Conservation (phyloP, 495 filamentous ascomycete genomes). For the Gamarada debralockiae region DNA sequence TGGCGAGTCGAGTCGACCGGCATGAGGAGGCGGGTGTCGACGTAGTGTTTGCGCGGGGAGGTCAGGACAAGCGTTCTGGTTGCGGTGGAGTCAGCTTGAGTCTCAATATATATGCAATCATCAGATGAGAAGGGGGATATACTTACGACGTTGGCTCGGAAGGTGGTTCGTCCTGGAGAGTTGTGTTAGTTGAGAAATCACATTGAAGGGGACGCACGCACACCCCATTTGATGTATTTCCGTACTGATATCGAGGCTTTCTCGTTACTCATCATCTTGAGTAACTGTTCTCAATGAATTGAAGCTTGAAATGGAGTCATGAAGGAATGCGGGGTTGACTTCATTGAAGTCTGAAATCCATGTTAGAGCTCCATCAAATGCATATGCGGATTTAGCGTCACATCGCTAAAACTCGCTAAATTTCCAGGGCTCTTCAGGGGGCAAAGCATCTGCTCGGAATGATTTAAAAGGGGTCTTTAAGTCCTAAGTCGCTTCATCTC, state of each 20-base stretch:
- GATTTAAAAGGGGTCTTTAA: too few relatives aligned
- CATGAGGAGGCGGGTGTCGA: constrained; percentile 41
- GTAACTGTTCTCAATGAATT: constrained; percentile 5
- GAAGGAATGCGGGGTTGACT: too few relatives aligned
- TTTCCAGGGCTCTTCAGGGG: too few relatives aligned
- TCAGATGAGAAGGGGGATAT: neutral
- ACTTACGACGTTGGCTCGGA: constrained; percentile 15
- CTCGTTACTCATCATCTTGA: neutral
- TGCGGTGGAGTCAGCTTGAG: neutral
- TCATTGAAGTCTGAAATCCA: too few relatives aligned
- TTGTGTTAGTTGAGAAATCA: neutral
- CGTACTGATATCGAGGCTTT: constrained; percentile 13
- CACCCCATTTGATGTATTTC: constrained; percentile 21
- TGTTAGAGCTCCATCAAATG: too few relatives aligned
- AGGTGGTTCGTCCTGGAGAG: constrained; percentile 6
- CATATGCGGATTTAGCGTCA: too few relatives aligned
- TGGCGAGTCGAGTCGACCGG: neutral
- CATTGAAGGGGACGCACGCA: neutral
- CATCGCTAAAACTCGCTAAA: too few relatives aligned
- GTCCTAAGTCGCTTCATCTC: too few relatives aligned
- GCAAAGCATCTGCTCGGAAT: too few relatives aligned
- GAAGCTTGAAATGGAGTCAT: too few relatives aligned
- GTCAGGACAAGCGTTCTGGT: constrained; percentile 34
- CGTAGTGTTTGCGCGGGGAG: constrained; percentile 41
- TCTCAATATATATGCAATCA: too few relatives aligned